Conservation (phyloP, 805 yeast genomes). For the Diddensiella santjacobensis region DNA sequence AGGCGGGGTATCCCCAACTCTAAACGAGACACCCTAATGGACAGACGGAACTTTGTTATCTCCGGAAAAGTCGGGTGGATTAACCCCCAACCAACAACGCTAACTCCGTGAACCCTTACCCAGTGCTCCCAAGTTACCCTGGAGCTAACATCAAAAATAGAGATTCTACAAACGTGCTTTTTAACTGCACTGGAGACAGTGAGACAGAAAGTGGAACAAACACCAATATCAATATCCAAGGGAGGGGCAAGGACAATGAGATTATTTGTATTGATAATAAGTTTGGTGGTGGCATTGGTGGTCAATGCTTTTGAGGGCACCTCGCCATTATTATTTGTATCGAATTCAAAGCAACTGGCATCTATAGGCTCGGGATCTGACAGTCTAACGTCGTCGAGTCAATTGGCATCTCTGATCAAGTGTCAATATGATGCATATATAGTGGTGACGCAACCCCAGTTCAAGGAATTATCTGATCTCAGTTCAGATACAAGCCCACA, state of each 20-base stretch:
- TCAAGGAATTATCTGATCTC: not conserved
- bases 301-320: not conserved
- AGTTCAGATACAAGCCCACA: not conserved
- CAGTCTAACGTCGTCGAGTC: not conserved
- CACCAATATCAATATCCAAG: no score
- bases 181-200: no score
- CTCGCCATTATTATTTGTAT: not conserved
- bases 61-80: not conserved
- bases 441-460: conserved; percentile 46
- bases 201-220: no score
- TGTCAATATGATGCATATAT: conserved; percentile 59
- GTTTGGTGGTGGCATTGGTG: not conserved
- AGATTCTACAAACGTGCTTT: no score
- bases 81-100: not conserved
- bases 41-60: not conserved
- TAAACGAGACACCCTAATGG: no score
- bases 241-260: no score
- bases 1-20: not conserved
- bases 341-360: not conserved
- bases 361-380: not conserved
- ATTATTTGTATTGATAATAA: no score
- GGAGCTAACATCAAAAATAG: not conserved
- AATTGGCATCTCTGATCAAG: not conserved
- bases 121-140: not conserved
- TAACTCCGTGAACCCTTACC: not conserved